Evolutionary conservation across 2,329 filamentous ascomycete species (phyloP), one percentile per base, ranked within the genome.

Genomic region (Diaporthe sp.): DNA sequence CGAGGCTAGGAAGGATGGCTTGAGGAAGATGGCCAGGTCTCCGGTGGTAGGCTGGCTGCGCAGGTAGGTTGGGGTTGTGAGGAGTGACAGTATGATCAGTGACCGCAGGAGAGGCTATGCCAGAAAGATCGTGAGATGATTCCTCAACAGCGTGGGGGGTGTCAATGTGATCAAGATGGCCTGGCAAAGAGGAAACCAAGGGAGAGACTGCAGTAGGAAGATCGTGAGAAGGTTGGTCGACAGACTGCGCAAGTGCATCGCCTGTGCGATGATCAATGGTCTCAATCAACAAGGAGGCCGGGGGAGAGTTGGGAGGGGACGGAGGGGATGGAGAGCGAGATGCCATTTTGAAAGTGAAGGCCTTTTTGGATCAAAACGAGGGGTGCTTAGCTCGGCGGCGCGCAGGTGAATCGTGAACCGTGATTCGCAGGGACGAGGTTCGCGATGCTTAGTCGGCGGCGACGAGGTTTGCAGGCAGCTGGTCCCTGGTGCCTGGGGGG

Each of bases 351-450:
- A 34, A 37, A n/a, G n/a, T 12, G 34, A 62, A 7, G 12, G 22
- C 2, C n/a, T 28, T 34, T 31, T 42, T 37, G 44, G 44, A 61
- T 28, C 31, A 8, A 28, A 28, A 25, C 10, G 15, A 53, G 65
- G 10, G 31, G 7, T 39, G 34, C n/a, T 70, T 39, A 55, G 28
- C 10, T 57, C 31, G 71, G 17, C 57, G n/a, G 4, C 22, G 39
- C n/a, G 34, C 4, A 37, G 31, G 37, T n/a, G 34, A 19, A 61
- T 31, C 31, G 34, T 53, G 57, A n/a, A 2, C 19, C 19, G 71
- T 65, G 61, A 49, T 65, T 49, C 42, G 42, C 55, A 42, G 22
- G 37, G 44, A 72, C 25, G 39, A 55, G 44, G n/a, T 55, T 72
- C 22, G 9, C 10, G 71, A 62, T 72, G 57, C 5, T 53, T n/a